Percentiles rank a stretch among this genome's conserved stretches.
Evolutionary conservation across 2,329 filamentous ascomycete species (phyloP).

Genomic region (Neoarthrinium moseri): DNA sequence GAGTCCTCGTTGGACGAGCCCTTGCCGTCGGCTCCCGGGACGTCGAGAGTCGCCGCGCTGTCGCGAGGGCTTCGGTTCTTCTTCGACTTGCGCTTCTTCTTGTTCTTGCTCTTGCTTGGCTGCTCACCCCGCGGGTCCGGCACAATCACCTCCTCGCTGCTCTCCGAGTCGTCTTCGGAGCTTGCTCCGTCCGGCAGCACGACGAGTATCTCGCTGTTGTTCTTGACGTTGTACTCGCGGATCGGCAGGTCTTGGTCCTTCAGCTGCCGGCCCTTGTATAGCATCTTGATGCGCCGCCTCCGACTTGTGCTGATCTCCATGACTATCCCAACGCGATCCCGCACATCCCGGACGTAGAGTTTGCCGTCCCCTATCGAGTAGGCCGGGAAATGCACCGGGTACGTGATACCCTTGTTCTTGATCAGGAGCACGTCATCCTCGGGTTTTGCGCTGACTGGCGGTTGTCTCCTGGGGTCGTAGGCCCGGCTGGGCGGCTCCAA

Average conservation of each 20-base stretch:
- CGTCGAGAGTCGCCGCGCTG: conserved; percentile 38
- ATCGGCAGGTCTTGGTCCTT: conserved; percentile 61
- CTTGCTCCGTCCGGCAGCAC: conserved; percentile 49
- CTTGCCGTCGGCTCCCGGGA: conserved; percentile 34
- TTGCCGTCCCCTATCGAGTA: conserved; percentile 75
- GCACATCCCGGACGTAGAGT: conserved; percentile 64
- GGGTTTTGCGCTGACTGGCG: conserved; percentile 30
- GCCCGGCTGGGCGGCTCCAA: conserved; percentile 32
- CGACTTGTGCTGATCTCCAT: conserved; percentile 59
- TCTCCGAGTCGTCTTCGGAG: conserved; percentile 38
- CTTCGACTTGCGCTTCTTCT: conserved; percentile 32
- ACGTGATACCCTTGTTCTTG: conserved; percentile 64
- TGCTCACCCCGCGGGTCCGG: conserved; percentile 40
- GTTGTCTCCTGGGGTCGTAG: conserved; percentile 38
- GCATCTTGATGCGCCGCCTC: conserved; percentile 58
- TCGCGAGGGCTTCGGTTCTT: conserved; percentile 40
- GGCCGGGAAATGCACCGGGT: conserved; percentile 71
- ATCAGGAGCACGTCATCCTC: conserved; percentile 72
- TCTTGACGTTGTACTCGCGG: conserved; percentile 60
- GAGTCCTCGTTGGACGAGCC: conserved; percentile 30
- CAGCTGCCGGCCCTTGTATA: conserved; percentile 71
- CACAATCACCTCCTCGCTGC: conserved; percentile 43
- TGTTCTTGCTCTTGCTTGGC: conserved; percentile 41
- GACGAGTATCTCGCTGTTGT: conserved; percentile 60
- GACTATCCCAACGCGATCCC: conserved; percentile 65